phyloP scores from a whole-genome alignment of 805 yeast species.

The Saccharomycopsis microspora region DNA sequence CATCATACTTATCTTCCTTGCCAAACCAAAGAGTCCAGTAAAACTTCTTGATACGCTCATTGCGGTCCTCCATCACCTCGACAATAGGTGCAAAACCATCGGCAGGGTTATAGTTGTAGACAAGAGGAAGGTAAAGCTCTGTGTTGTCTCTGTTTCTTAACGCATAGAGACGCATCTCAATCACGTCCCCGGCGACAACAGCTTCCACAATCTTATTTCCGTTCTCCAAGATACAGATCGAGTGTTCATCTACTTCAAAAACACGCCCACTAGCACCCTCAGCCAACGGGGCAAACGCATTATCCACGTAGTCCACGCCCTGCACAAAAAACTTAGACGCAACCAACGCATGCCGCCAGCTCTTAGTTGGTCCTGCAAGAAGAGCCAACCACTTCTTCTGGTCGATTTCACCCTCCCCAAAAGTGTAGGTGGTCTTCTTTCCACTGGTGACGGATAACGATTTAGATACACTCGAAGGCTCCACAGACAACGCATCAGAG shows the following conservation, averaged over 20 bases:
- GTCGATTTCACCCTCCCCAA: constrained; percentile 25
- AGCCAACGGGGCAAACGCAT: constrained; percentile 72
- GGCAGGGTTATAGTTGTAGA: constrained; percentile 67
- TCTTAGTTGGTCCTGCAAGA: constrained; percentile 66
- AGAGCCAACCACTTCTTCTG: constrained; percentile 59
- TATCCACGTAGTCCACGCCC: constrained; percentile 65
- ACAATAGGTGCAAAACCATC: constrained; percentile 94
- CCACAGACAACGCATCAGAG: constrained; percentile 17
- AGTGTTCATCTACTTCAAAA: constrained; percentile 35
- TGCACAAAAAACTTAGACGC: constrained; percentile 74
- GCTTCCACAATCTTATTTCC: constrained; percentile 49
- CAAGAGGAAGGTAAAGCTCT: constrained; percentile 55
- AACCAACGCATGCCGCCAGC: constrained; percentile 90
- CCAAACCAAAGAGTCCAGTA: constrained; percentile 98
- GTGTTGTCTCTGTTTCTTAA: constrained; percentile 63
- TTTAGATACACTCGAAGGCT: constrained; percentile 18
- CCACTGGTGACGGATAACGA: constrained; percentile 14
- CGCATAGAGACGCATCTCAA: constrained; percentile 71
- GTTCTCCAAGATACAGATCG: constrained; percentile 21
- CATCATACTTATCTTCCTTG: constrained; percentile 26
- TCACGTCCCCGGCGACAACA: constrained; percentile 32
- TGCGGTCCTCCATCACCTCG: constrained; percentile 85
- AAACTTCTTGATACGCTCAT: constrained; percentile 85
- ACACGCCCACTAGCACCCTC: constrained; percentile 56
- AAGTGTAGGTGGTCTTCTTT: constrained; percentile 27